phyloP scores from a whole-genome alignment of 306 rosid species.

The Pterocarpus santalinus region DNA sequence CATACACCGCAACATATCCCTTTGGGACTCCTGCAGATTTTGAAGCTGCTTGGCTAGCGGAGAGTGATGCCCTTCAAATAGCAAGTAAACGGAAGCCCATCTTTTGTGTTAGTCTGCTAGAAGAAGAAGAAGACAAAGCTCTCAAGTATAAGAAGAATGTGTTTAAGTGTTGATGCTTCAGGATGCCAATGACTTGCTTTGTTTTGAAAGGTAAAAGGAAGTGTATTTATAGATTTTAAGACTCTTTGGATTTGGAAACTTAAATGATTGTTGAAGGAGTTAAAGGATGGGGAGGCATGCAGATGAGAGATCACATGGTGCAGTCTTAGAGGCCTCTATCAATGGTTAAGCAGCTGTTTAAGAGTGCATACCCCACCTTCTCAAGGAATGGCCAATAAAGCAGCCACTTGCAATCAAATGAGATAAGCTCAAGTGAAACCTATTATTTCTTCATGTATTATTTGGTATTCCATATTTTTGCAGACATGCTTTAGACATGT shows the following conservation, averaged over 20 bases:
- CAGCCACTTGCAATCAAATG: not conserved
- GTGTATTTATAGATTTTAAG: conserved; percentile 45
- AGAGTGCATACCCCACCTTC: conserved; percentile 19
- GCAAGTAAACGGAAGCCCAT: conserved; percentile 52
- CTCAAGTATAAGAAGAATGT: not conserved
- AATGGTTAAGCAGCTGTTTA: not conserved
- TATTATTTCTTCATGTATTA: not conserved
- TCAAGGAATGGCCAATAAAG: not conserved
- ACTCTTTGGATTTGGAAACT: not conserved
- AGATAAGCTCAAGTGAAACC: not conserved
- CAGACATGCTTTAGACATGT: conserved; percentile 45
- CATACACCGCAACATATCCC: conserved; percentile 59
- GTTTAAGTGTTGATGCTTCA: not conserved
- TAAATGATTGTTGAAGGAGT: not conserved
- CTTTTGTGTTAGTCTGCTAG: not conserved
- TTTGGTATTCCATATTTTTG: not conserved
- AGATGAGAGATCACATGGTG: conserved; percentile 43
- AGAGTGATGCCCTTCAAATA: conserved; percentile 32
- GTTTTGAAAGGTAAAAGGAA: conserved; percentile 21
- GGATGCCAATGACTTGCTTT: conserved; percentile 28
- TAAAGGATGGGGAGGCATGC: not conserved
- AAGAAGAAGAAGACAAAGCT: not conserved
- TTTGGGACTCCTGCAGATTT: conserved; percentile 52
- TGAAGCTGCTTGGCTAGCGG: conserved; percentile 39
- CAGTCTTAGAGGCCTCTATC: conserved; percentile 7